Conservation (phyloP, 495 filamentous ascomycete species). For the Aspergillus biplanus region DNA sequence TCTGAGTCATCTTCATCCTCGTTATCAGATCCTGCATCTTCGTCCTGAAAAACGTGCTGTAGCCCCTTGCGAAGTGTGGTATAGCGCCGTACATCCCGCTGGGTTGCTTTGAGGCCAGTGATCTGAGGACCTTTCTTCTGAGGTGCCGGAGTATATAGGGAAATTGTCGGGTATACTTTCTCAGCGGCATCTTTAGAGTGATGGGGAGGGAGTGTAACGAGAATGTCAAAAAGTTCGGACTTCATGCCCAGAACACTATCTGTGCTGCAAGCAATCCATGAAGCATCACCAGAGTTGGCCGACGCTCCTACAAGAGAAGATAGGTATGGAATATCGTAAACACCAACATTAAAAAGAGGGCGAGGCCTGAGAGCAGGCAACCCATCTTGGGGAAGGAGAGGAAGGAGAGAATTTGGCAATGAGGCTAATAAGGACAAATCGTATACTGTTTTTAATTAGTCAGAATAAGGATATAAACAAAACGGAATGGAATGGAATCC, state of each 20-base stretch:
- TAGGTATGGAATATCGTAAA: conserved; percentile 87
- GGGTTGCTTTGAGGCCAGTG: conserved; percentile 74
- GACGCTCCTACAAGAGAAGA: conserved; percentile 43
- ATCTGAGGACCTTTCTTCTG: conserved; percentile 35
- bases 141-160: conserved; percentile 31
- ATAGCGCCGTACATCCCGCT: conserved; percentile 85
- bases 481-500: background rate
- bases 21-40: conserved; percentile 26
- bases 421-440: conserved; percentile 90
- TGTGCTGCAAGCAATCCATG: conserved; percentile 94
- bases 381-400: conserved; percentile 48
- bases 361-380: conserved; percentile 66
- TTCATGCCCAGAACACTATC: conserved; percentile 90
- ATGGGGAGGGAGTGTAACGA: conserved; percentile 75
- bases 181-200: conserved; percentile 59
- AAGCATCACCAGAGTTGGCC: conserved; percentile 53
- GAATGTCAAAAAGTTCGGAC: conserved; percentile 80
- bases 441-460: conserved; percentile 67
- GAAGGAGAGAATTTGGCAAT: conserved; percentile 67
- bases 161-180: conserved; percentile 75
- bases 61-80: conserved; percentile 70
- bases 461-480: background rate
- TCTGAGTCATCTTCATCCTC: conserved; percentile 42
- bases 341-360: conserved; percentile 85
- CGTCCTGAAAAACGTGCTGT: conserved; percentile 49